A percentile compares a stretch with the other conserved stretches of the same genome.
Evolutionary conservation across 1,284 basidiomycete species (phyloP).

Genomic region (Ceratobasidium sp.): DNA sequence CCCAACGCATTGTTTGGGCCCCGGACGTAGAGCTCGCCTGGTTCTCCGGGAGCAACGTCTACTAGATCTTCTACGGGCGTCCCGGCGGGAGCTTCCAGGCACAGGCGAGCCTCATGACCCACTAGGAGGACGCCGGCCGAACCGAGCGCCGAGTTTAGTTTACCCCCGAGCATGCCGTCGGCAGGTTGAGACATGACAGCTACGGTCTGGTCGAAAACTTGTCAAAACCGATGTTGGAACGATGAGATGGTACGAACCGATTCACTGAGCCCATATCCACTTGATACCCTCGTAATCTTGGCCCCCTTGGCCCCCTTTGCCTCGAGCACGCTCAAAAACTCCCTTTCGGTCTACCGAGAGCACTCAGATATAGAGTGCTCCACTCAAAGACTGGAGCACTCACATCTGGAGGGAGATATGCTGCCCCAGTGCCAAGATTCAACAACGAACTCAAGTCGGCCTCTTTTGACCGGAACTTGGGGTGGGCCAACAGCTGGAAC

Average conservation of each 20-base stretch:
- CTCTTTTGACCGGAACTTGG: conserved; percentile 55
- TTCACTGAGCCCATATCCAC: conserved; percentile 83
- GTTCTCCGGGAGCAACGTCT: conserved; percentile 59
- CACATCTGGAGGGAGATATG: conserved; percentile 71
- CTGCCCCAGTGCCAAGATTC: conserved; percentile 65
- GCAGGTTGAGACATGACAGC: conserved; percentile 61
- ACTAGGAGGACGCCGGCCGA: conserved; percentile 70
- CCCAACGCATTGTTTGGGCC: conserved; percentile 60
- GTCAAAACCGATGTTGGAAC: background rate
- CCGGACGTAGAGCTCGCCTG: conserved; percentile 71
- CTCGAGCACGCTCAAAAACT: conserved; percentile 20
- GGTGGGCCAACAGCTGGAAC: conserved; percentile 72
- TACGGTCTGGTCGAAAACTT: conserved; percentile 62
- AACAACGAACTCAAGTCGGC: conserved; percentile 67
- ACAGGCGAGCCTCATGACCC: conserved; percentile 53
- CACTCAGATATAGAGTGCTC: background rate
- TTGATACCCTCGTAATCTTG: conserved; percentile 24
- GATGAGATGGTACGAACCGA: conserved; percentile 59
- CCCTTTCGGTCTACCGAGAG: conserved; percentile 13
- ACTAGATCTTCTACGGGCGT: conserved; percentile 33
- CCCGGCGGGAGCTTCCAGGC: conserved; percentile 36
- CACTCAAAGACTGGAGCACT: conserved; percentile 11
- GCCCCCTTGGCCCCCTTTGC: conserved; percentile 36
- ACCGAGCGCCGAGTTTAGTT: conserved; percentile 56
- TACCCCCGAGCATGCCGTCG: conserved; percentile 62